A percentile compares a stretch with the other conserved stretches of the same genome.
phyloP scores from a whole-genome alignment of 164 flowering plant species.

The Berberis thunbergii region DNA sequence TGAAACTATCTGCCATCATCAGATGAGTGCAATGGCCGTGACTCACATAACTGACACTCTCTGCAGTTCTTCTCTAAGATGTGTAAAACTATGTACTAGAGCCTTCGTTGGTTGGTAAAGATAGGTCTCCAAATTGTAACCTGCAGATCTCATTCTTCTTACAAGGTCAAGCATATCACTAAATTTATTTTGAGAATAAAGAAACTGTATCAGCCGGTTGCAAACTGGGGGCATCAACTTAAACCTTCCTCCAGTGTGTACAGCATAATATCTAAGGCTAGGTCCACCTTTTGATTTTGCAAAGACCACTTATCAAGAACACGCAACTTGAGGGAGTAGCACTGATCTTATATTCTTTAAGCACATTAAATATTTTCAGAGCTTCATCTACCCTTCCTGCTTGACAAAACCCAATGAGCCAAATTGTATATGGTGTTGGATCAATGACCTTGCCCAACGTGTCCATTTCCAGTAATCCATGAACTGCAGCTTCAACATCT shows the following conservation, averaged over 20 bases:
- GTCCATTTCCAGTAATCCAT: constrained; percentile 48
- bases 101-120: constrained; percentile 27
- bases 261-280: constrained; percentile 48
- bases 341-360: constrained; percentile 29
- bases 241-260: constrained; percentile 49
- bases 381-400: constrained; percentile 46
- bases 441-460: constrained; percentile 28
- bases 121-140: constrained; percentile 45
- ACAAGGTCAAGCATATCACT: constrained; percentile 29
- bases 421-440: constrained; percentile 50
- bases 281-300: constrained; percentile 30
- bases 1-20: no score
- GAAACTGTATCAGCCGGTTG: constrained; percentile 37
- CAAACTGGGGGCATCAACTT: constrained; percentile 34
- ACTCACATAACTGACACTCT: no score
- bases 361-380: constrained; percentile 41
- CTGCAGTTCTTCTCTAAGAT: no score
- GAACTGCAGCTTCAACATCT: constrained; percentile 38
- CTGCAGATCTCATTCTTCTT: constrained; percentile 36
- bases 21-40: no score
- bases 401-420: constrained; percentile 59
- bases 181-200: constrained; percentile 24
- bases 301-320: constrained; percentile 44
- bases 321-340: constrained; percentile 61
- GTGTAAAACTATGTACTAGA: not conserved